These are phyloP conservation scores for Nakaseomyces uthaithaninus DNA, from an alignment of 1,139 yeast genomes.

Conservation along the genomic window DNA sequence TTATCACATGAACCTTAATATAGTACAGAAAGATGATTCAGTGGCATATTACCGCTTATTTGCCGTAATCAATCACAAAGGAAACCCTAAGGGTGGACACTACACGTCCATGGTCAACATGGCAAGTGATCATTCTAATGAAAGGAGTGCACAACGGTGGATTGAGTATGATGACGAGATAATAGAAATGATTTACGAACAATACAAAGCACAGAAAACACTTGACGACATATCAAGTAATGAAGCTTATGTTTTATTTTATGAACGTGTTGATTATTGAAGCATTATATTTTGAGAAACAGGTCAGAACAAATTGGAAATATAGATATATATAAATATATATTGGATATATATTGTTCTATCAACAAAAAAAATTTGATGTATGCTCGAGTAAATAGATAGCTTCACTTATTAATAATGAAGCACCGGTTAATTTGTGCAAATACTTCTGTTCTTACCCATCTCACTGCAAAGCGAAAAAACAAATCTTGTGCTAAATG, in stretches of 20 bases:
- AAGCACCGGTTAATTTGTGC: slow-evolving; percentile 23
- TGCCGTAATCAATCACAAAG: slow-evolving; percentile 59
- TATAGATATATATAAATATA: background rate
- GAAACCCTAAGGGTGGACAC: slow-evolving; percentile 61
- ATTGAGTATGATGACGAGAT: slow-evolving; percentile 61
- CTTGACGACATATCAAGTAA: slow-evolving; percentile 41
- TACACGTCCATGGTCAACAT: slow-evolving; percentile 59
- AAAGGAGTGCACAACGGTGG: slow-evolving; percentile 40
- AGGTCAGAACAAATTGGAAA: background rate
- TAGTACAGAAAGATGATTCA: slow-evolving; percentile 34
- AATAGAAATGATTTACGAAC: slow-evolving; percentile 24
- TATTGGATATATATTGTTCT: background rate
- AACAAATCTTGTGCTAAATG: slow-evolving; percentile 30
- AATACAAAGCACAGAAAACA: slow-evolving; percentile 22
- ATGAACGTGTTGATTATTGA: slow-evolving; percentile 38
- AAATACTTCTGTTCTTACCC: slow-evolving; percentile 21
- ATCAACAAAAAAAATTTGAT: slow-evolving; percentile 2
- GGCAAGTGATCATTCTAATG: slow-evolving; percentile 27
- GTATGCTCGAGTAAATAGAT: slow-evolving; percentile 8
- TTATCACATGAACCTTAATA: slow-evolving; percentile 46
- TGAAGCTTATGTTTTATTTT: slow-evolving; percentile 69
- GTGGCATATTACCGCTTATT: slow-evolving; percentile 42
- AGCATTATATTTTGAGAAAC: background rate
- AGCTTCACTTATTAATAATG: background rate
- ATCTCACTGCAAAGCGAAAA: slow-evolving; percentile 29